phyloP scores from a whole-genome alignment of 2,329 filamentous ascomycete genomes.

The Alternaria sp. region DNA sequence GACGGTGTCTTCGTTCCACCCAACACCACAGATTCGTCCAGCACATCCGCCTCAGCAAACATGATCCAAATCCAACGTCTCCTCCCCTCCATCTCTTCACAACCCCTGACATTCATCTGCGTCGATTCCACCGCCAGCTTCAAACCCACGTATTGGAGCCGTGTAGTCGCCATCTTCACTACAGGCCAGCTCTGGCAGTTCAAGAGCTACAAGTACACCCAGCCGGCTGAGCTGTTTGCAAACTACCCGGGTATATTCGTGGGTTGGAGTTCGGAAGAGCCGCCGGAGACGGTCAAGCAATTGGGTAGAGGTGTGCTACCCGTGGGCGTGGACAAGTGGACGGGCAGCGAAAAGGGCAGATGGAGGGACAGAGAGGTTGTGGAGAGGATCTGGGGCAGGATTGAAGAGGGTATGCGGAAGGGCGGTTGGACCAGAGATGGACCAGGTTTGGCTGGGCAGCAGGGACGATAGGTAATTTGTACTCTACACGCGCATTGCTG shows the following conservation, averaged over 20 bases:
- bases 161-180: slow-evolving; percentile 95
- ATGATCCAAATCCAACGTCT: slow-evolving; percentile 86
- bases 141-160: slow-evolving; percentile 97
- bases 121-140: slow-evolving; percentile 94
- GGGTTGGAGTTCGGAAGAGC: slow-evolving; percentile 85
- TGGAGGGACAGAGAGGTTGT: slow-evolving; percentile 94
- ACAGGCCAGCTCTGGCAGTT: slow-evolving; percentile 99
- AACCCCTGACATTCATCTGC: slow-evolving; percentile 89
- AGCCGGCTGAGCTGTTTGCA: slow-evolving; percentile 85
- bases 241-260: slow-evolving; percentile 89
- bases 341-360: slow-evolving; percentile 59
- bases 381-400: slow-evolving; percentile 87
- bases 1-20: slow-evolving; percentile 81
- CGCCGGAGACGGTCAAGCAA: slow-evolving; percentile 77
- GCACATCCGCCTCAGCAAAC: slow-evolving; percentile 64
- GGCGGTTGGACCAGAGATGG: slow-evolving; percentile 83
- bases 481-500: not conserved
- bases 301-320: slow-evolving; percentile 87
- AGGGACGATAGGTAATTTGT: slow-evolving; percentile 20
- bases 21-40: slow-evolving; percentile 67
- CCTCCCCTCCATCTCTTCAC: slow-evolving; percentile 72
- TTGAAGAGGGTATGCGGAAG: slow-evolving; percentile 86
- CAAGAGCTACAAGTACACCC: slow-evolving; percentile 96
- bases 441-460: slow-evolving; percentile 55
- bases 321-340: slow-evolving; percentile 86